These are phyloP conservation scores for Nicotiana paniculata DNA, from an alignment of 257 asterid genomes.

Conservation along the genomic window DNA sequence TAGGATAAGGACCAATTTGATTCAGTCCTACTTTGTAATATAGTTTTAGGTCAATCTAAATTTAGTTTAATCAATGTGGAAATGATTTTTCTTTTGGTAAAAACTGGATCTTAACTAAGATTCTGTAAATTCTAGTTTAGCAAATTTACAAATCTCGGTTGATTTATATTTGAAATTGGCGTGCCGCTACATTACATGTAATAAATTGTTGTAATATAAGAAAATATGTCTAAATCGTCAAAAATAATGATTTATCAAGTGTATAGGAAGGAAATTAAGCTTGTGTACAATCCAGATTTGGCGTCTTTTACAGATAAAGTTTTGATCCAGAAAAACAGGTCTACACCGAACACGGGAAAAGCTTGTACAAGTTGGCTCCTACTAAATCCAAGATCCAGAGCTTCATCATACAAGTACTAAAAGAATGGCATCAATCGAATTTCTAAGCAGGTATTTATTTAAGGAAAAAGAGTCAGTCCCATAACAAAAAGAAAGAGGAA, in stretches of 20 bases:
- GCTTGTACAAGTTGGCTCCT: neutral
- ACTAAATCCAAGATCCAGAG: neutral
- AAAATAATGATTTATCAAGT: neutral
- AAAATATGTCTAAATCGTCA: neutral
- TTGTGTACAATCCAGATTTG: neutral
- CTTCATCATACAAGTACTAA: neutral
- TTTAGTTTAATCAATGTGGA: neutral
- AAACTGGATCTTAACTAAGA: neutral
- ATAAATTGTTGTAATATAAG: neutral
- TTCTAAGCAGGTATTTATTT: neutral
- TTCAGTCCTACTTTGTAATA: neutral
- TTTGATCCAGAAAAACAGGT: neutral
- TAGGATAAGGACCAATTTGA: neutral
- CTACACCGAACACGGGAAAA: neutral
- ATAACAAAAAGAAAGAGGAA: neutral
- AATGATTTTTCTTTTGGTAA: neutral
- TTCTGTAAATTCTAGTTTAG: neutral
- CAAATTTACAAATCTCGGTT: neutral
- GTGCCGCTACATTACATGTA: neutral
- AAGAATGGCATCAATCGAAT: neutral
- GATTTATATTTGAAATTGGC: neutral
- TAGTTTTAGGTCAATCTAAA: neutral
- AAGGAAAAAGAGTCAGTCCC: neutral
- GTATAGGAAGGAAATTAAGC: neutral
- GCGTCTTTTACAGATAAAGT: neutral